Percentiles rank a stretch among this genome's conserved stretches.
Evolutionary conservation across 1,284 basidiomycete genomes (phyloP).

Genomic region (Fomitopsis betulina): DNA sequence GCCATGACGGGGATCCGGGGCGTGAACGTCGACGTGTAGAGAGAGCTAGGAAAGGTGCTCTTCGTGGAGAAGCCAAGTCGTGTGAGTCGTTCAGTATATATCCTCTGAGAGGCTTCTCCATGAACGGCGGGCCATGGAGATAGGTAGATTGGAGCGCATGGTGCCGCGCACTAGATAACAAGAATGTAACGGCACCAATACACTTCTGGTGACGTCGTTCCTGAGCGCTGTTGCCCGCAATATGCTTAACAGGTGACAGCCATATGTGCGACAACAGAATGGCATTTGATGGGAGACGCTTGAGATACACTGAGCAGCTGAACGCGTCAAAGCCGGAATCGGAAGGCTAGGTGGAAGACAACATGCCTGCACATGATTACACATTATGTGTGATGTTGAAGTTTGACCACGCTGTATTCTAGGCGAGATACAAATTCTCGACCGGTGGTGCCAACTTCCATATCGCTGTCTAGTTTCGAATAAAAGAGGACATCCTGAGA

Average conservation of each 20-base stretch:
- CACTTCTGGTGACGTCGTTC: not conserved
- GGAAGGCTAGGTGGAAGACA: too few relatives aligned
- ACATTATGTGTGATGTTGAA: too few relatives aligned
- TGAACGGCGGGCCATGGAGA: not conserved
- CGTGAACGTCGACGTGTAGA: not conserved
- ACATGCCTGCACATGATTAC: too few relatives aligned
- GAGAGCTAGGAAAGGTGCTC: not conserved
- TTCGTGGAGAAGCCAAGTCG: not conserved
- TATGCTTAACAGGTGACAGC: not conserved
- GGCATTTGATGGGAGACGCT: not conserved
- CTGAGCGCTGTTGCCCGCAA: not conserved
- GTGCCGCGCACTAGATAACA: not conserved
- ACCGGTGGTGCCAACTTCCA: not conserved
- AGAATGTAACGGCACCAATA: not conserved
- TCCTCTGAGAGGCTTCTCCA: not conserved
- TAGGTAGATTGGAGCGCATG: not conserved
- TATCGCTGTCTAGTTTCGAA: too few relatives aligned
- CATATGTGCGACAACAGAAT: not conserved
- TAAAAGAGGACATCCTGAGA: too few relatives aligned
- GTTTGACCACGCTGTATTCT: too few relatives aligned
- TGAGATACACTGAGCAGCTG: too few relatives aligned
- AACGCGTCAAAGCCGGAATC: too few relatives aligned
- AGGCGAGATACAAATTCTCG: not conserved
- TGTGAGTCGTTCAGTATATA: not conserved
- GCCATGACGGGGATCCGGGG: slow-evolving; percentile 4